These are phyloP conservation scores for Penicillium sp. DNA, from an alignment of 2,329 filamentous ascomycete species.

Conservation along the genomic window DNA sequence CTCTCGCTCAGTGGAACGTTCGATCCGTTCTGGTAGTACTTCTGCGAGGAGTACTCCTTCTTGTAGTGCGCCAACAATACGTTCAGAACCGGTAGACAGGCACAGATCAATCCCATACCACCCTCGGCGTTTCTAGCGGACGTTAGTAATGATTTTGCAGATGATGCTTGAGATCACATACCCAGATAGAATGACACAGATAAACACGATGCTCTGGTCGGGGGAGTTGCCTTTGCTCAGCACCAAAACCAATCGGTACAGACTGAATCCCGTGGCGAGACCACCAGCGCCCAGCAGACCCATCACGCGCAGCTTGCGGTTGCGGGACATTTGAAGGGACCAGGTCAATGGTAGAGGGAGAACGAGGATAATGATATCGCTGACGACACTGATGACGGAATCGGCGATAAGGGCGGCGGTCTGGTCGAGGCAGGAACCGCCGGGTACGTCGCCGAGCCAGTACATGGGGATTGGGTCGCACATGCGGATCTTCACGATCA, in stretches of 20 bases:
- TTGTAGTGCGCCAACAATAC: conserved; percentile 29
- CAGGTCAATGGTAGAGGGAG: conserved; percentile 42
- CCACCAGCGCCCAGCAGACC: conserved; percentile 42
- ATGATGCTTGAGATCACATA: conserved; percentile 19
- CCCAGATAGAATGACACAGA: conserved; percentile 41
- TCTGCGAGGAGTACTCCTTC: conserved; percentile 30
- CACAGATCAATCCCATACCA: conserved; percentile 40
- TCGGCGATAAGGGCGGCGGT: conserved; percentile 40
- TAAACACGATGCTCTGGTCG: conserved; percentile 39
- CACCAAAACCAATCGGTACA: conserved; percentile 42
- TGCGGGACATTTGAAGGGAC: conserved; percentile 41
- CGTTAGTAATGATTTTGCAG: background rate
- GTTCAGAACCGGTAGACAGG: conserved; percentile 39
- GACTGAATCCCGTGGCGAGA: conserved; percentile 40
- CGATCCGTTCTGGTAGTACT: conserved; percentile 31
- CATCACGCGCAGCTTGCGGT: conserved; percentile 40
- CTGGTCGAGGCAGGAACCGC: conserved; percentile 39
- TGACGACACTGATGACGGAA: conserved; percentile 41
- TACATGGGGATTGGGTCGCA: conserved; percentile 40
- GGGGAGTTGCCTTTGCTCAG: conserved; percentile 30
- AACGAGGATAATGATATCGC: conserved; percentile 39
- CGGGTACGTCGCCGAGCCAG: conserved; percentile 30
- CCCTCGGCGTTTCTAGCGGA: conserved; percentile 39
- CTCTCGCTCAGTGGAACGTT: conserved; percentile 31
- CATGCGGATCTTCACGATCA: conserved; percentile 42